Percentiles rank a stretch among this genome's conserved stretches.
Evolutionary conservation across 495 filamentous ascomycete species (phyloP).

Genomic region (Podospora conica): DNA sequence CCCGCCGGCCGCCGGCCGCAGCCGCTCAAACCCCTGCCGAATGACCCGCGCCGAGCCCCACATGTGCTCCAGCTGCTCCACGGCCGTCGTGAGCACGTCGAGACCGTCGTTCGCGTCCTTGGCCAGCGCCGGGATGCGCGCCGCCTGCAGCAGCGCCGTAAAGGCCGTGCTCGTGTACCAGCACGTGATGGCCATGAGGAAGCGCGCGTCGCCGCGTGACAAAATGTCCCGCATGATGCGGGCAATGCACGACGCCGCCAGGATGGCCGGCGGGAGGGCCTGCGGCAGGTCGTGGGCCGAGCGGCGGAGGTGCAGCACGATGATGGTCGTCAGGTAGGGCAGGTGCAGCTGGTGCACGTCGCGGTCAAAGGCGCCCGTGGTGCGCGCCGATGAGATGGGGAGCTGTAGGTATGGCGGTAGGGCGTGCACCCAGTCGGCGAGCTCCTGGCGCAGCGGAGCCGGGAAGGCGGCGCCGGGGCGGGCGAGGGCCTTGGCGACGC

Average conservation of each 20-base stretch:
- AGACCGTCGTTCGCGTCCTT: constrained; percentile 29
- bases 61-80: constrained; percentile 28
- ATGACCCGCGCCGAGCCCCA: constrained; percentile 34
- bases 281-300: constrained; percentile 28
- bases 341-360: constrained; percentile 35
- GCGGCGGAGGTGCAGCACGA: constrained; percentile 31
- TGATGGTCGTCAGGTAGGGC: constrained; percentile 34
- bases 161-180: constrained; percentile 36
- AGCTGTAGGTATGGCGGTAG: constrained; percentile 29
- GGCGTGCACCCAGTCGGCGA: constrained; percentile 29
- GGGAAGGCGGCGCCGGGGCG: constrained; percentile 19
- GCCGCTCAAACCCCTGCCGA: constrained; percentile 27
- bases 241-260: constrained; percentile 33
- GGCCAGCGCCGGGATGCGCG: constrained; percentile 24
- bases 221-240: constrained; percentile 33
- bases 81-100: constrained; percentile 24
- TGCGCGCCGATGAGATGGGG: constrained; percentile 24
- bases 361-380: constrained; percentile 24
- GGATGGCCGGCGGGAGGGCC: constrained; percentile 30
- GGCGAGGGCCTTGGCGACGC: constrained; percentile 29
- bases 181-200: constrained; percentile 36
- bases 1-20: constrained; percentile 5
- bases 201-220: constrained; percentile 28
- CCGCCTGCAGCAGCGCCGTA: constrained; percentile 31
- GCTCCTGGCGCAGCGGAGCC: constrained; percentile 23